Base-by-base conservation (phyloP, 805 yeast species). In the Candida morakotiae region DNA sequence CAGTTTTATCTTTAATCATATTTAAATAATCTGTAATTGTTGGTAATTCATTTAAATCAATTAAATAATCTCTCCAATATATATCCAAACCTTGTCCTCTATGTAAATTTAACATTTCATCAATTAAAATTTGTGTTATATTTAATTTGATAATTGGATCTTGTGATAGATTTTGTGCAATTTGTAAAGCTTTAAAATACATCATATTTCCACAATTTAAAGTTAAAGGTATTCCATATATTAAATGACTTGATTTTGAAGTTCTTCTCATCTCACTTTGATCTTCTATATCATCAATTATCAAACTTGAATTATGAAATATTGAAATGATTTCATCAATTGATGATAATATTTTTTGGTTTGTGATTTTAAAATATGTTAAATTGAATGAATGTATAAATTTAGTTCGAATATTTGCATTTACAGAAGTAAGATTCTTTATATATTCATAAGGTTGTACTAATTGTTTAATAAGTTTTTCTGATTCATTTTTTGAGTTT, bases 221-320 rank as follows among this genome's bases (percentile, higher is more conserved):
- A 3, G 96, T 84, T 50, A 77, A 75, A 0, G 96, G 87, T 0
- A 71, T 57, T 0, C 98, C 98, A 55, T 64, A 89, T 13, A 82
- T 69, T 34, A 75, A 58, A 56, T 89, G 96, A 0, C 96, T 85
- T 4, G 86, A 79, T 1, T 88, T 87, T 24, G 66, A 58, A 1
- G 96, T 96, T 28, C 98, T 58, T 46, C 98, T 67, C 31, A 78
- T 62, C 4, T 26, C 17, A 13, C 15, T 59, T 61, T 0, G 95
- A 83, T 89, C 98, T 53, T 89, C 98, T 19, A 89, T 83, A 51
- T 89, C 98, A 57, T 89, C 98, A 27, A 89, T 77, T 9, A 62
- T 50, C 19, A 64, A 51, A 3, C 64, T 58, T 9, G 64, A 53
- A 22, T 60, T 60, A 39, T 64, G 70, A 37, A 64, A 58, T 3